These are phyloP conservation scores for Pichia paraexigua DNA, from an alignment of 805 yeast species.

Conservation along the genomic window DNA sequence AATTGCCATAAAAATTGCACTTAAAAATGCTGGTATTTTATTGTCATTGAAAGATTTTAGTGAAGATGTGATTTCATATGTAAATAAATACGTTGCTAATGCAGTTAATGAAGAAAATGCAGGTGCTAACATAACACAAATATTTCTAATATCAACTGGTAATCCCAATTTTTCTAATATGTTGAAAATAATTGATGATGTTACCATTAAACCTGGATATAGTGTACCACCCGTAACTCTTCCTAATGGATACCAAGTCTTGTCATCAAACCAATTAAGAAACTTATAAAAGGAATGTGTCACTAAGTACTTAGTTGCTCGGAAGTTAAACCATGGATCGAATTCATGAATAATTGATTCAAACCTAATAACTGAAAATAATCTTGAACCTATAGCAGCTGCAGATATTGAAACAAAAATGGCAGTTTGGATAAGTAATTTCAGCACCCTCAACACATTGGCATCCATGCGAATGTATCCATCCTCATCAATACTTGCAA, in stretches of 20 bases:
- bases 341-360: slow-evolving; percentile 97
- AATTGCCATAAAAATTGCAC: slow-evolving; percentile 93
- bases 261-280: slow-evolving; percentile 96
- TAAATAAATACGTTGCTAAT: slow-evolving; percentile 75
- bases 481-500: slow-evolving; percentile 17
- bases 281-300: slow-evolving; percentile 80
- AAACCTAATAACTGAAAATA: slow-evolving; percentile 93
- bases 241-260: slow-evolving; percentile 99
- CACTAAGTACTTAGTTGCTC: slow-evolving; percentile 92
- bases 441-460: slow-evolving; percentile 16
- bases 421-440: slow-evolving; percentile 47
- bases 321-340: slow-evolving; percentile 92
- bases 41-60: slow-evolving; percentile 17
- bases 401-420: slow-evolving; percentile 76
- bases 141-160: slow-evolving; percentile 90
- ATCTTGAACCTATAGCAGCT: slow-evolving; percentile 86
- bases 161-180: slow-evolving; percentile 54
- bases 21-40: slow-evolving; percentile 73
- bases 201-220: slow-evolving; percentile 97
- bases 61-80: slow-evolving; percentile 82
- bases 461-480: slow-evolving; percentile 22
- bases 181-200: slow-evolving; percentile 87
- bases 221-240: slow-evolving; percentile 98
- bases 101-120: slow-evolving; percentile 94
- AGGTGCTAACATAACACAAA: slow-evolving; percentile 94